These are phyloP conservation scores for Paramecium sonneborni DNA, from an alignment of 73 alveolate genomes.

Conservation along the genomic window DNA sequence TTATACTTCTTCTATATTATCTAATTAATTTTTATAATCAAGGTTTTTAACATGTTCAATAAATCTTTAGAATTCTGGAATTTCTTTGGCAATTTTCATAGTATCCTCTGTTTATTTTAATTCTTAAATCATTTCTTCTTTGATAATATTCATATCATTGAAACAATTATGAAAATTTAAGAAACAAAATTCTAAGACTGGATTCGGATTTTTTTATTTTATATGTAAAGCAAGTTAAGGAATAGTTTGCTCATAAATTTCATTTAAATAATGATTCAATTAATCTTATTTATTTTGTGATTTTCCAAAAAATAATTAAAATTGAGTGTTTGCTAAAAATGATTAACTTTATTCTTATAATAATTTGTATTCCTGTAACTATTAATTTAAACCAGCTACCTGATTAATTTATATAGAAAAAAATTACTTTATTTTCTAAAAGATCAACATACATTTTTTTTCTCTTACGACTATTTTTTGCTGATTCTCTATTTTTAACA, in stretches of 20 bases:
- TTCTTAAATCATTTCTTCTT: not conserved
- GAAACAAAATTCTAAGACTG: not conserved
- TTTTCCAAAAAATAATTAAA: not conserved
- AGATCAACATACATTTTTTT: conserved; percentile 75
- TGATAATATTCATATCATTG: not conserved
- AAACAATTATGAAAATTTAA: conserved; percentile 20
- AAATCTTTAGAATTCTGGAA: not conserved
- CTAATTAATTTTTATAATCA: not conserved
- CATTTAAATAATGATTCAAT: conserved; percentile 9
- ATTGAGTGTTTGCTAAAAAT: not conserved
- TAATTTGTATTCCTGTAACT: not conserved
- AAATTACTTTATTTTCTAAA: conserved; percentile 66
- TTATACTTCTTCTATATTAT: conserved; percentile 17
- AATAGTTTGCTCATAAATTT: not conserved
- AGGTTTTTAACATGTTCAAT: not conserved
- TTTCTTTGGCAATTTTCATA: not conserved
- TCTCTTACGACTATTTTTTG: conserved; percentile 79
- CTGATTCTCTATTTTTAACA: conserved; percentile 81
- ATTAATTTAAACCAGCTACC: conserved; percentile 52
- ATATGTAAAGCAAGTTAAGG: not conserved
- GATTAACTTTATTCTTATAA: not conserved
- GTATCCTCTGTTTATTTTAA: not conserved
- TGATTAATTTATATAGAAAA: not conserved
- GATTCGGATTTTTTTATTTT: not conserved
- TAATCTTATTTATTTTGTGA: not conserved